phyloP scores from a whole-genome alignment of 148 eudicot species.

The Rhododendron mucronatum region DNA sequence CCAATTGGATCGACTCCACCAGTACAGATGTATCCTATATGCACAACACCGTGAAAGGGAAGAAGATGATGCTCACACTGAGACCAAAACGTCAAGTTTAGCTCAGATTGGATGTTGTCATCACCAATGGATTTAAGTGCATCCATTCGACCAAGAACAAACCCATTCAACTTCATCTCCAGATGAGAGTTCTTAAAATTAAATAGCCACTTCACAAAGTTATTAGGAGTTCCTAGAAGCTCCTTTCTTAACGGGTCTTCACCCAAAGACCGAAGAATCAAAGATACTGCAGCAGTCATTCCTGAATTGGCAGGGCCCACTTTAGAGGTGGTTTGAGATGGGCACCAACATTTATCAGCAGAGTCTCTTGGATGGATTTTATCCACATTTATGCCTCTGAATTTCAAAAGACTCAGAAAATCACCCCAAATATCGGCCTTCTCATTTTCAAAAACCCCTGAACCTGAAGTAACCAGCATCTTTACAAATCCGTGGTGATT shows the following conservation, averaged over 20 bases:
- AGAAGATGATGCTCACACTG: slow-evolving; percentile 96
- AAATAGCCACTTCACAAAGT: slow-evolving; percentile 71
- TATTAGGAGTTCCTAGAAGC: slow-evolving; percentile 69
- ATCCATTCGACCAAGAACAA: slow-evolving; percentile 20
- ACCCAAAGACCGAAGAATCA: slow-evolving; percentile 60
- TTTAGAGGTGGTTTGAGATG: slow-evolving; percentile 30
- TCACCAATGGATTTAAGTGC: slow-evolving; percentile 30
- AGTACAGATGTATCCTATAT: slow-evolving; percentile 53
- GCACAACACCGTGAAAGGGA: slow-evolving; percentile 91
- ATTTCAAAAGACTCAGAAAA: slow-evolving; percentile 49
- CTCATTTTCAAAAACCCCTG: slow-evolving; percentile 54
- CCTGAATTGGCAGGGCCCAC: slow-evolving; percentile 27
- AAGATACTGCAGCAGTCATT: slow-evolving; percentile 58
- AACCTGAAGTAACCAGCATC: slow-evolving; percentile 48
- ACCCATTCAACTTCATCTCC: slow-evolving; percentile 64
- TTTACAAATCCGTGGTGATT: slow-evolving; percentile 42
- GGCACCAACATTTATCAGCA: slow-evolving; percentile 54
- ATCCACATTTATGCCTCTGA: slow-evolving; percentile 31
- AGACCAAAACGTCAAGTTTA: slow-evolving; percentile 76
- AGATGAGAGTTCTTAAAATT: slow-evolving; percentile 47
- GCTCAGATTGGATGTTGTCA: slow-evolving; percentile 36
- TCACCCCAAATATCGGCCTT: slow-evolving; percentile 58
- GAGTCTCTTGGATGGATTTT: slow-evolving; percentile 21
- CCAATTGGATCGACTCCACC: slow-evolving; percentile 34
- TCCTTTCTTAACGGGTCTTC: slow-evolving; percentile 81